Evolutionary conservation across 805 yeast genomes (phyloP).

Genomic region (Wickerhamiella lipophila): DNA sequence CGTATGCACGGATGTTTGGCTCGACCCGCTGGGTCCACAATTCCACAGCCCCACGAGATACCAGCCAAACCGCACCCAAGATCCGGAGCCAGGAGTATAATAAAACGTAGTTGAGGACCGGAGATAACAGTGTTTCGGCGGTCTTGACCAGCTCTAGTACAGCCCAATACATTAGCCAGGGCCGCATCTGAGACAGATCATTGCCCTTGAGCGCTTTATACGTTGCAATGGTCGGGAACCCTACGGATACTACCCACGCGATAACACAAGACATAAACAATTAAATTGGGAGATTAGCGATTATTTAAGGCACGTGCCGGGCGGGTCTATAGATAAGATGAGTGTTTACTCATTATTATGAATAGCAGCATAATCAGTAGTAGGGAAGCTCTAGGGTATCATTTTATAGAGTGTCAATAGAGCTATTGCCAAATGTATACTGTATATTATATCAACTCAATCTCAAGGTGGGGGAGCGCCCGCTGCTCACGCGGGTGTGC

Average conservation of each 20-base stretch:
- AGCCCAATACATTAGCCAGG: conserved; percentile 57
- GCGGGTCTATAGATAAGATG: no score
- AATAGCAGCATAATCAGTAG: no score
- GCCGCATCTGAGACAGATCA: conserved; percentile 29
- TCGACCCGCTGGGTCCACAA: conserved; percentile 30
- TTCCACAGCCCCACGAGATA: conserved; percentile 37
- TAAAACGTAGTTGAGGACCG: conserved; percentile 41
- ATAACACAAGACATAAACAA: not conserved
- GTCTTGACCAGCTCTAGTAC: conserved; percentile 36
- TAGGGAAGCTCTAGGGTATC: no score
- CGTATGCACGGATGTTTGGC: conserved; percentile 32
- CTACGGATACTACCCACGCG: conserved; percentile 31
- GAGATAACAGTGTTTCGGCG: conserved; percentile 33
- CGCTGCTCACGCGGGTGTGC: no score
- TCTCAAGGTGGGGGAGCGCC: no score
- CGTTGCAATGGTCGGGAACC: conserved; percentile 50
- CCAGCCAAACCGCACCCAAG: conserved; percentile 46
- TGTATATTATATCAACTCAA: no score
- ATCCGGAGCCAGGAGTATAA: conserved; percentile 40
- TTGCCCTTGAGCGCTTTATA: conserved; percentile 41
- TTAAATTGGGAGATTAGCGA: not conserved
- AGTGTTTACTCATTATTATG: no score
- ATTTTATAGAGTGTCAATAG: no score
- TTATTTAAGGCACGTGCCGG: not conserved
- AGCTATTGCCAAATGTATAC: no score